Percentiles rank a stretch among this genome's conserved stretches.
Conservation (phyloP, 495 filamentous ascomycete species). For the Collariella sp. region DNA sequence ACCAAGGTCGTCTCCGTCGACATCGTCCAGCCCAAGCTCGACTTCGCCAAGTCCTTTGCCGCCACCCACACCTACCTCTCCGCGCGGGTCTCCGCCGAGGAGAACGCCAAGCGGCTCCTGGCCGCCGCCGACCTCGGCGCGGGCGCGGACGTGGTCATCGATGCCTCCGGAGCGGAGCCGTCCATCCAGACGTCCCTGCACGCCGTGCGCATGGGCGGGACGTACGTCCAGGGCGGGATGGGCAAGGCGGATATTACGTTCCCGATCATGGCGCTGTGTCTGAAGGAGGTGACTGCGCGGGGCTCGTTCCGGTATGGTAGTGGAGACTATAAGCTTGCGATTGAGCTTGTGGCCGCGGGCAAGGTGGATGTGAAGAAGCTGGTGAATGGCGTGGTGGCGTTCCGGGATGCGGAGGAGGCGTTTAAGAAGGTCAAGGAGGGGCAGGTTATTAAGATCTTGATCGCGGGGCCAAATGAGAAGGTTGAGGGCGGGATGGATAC, state of each 20-base stretch:
- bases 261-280: constrained; percentile 71
- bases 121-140: constrained; percentile 39
- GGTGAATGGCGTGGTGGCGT: constrained; percentile 59
- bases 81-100: constrained; percentile 47
- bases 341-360: constrained; percentile 56
- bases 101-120: constrained; percentile 55
- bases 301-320: constrained; percentile 77
- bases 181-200: constrained; percentile 69
- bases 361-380: constrained; percentile 63
- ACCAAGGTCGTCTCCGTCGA: constrained; percentile 66
- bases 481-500: constrained; percentile 20
- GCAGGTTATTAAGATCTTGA: constrained; percentile 77
- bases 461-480: constrained; percentile 58
- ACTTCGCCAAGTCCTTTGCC: constrained; percentile 59
- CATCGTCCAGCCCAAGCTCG: constrained; percentile 58
- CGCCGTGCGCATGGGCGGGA: constrained; percentile 60
- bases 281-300: constrained; percentile 73
- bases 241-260: constrained; percentile 68
- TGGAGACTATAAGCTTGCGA: constrained; percentile 71
- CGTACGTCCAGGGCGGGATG: constrained; percentile 80
- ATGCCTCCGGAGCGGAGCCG: constrained; percentile 72
- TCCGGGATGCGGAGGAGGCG: constrained; percentile 65
- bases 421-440: constrained; percentile 70
- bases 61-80: constrained; percentile 59
- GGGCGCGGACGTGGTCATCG: constrained; percentile 72